Percentiles rank a stretch among this genome's conserved stretches.
These are phyloP conservation scores for Lactarius sp. DNA, from an alignment of 768 basidiomycete genomes.

Conservation along the genomic window DNA sequence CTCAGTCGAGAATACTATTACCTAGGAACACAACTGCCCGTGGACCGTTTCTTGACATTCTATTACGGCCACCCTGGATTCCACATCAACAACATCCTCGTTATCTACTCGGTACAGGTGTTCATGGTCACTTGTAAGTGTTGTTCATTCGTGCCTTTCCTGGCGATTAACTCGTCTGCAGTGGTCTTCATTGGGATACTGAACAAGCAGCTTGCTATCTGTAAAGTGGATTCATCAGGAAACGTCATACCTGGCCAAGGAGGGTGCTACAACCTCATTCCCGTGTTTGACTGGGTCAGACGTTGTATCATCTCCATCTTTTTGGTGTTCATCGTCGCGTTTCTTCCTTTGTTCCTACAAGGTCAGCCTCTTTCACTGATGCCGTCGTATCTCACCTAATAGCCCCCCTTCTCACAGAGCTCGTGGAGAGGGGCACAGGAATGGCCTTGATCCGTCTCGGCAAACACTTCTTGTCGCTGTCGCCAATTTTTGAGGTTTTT, in stretches of 20 bases:
- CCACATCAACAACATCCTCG: slow-evolving; percentile 99
- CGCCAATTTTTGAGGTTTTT: slow-evolving; percentile 98
- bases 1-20: slow-evolving; percentile 99
- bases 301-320: slow-evolving; percentile 97
- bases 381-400: slow-evolving; percentile 12
- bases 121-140: slow-evolving; percentile 92
- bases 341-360: slow-evolving; percentile 94
- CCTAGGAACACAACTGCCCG: slow-evolving; percentile 93
- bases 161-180: slow-evolving; percentile 29
- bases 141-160: background rate
- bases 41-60: slow-evolving; percentile 98
- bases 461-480: slow-evolving; percentile 96
- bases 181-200: slow-evolving; percentile 94
- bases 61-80: slow-evolving; percentile 99
- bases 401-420: slow-evolving; percentile 46
- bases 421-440: slow-evolving; percentile 94
- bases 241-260: slow-evolving; percentile 80
- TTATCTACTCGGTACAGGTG: slow-evolving; percentile 95
- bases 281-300: slow-evolving; percentile 97
- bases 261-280: slow-evolving; percentile 94
- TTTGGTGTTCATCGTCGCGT: slow-evolving; percentile 97
- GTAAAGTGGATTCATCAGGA: slow-evolving; percentile 74
- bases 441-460: slow-evolving; percentile 89
- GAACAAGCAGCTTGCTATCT: slow-evolving; percentile 89
- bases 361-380: slow-evolving; percentile 43